Base-by-base conservation (phyloP, 106 monocot species). In the Dactylorhiza incarnata region DNA sequence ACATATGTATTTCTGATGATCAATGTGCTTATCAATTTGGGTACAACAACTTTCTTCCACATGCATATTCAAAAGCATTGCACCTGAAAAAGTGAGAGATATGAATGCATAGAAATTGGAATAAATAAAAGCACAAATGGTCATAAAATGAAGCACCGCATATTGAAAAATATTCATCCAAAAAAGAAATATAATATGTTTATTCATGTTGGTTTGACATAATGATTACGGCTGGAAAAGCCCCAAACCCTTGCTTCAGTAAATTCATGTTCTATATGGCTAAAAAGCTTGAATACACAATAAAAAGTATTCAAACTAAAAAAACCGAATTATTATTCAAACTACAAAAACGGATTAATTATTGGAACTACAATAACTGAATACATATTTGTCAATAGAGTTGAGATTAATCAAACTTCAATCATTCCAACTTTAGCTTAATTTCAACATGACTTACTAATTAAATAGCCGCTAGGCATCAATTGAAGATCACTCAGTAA, bases 1-100 rank as follows among this genome's bases (percentile, higher is more conserved):
- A 65, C 82, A 86, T 47, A 93, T 86, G 10, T 73, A 44, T 43
- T 71, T 22, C 14, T 62, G 73, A 53, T 74, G 54, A 71, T 77
- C 14, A 51, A 65, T 72, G 63, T 78, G 52, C 58, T 85, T 79
- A 77, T 69, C 81, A 77, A 62, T 68, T 66, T 25, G 76, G 68
- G 16, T 25, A 9, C 43, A 48, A 46, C 48, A 22, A 47, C 49
- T 68, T 73, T 68, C 73, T 29, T 73, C 58, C 16, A 53, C 24
- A 49, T 65, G 48, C 49, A 72, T 49, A 49, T 49, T 49, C 15
- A 49, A 49, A 72, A 44, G 19, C 72, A 72, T 72, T 72, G 49
- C 16, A 49, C 72, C 72, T 72, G 72, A 48, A 72, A 48, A 72
- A 49, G 45, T 45, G 45, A 69, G 29, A 65, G 29, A 65, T 9